Conservation (phyloP, 2,329 filamentous ascomycete genomes). For the Coniochaeta pulveracea region DNA sequence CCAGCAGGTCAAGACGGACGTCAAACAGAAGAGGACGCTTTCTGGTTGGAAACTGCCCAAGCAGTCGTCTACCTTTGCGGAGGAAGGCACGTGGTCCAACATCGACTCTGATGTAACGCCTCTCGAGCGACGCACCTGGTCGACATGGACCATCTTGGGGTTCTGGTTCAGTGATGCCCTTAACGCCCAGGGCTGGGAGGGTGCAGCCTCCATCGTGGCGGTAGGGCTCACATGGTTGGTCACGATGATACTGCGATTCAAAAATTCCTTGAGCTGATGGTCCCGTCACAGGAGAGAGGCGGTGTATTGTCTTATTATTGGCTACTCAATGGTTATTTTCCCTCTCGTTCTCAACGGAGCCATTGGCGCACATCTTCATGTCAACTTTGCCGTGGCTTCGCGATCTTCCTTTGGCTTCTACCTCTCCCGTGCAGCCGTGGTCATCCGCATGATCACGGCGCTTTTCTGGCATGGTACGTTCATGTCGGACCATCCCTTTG, state of each 20-base stretch:
- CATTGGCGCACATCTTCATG: constrained; percentile 1
- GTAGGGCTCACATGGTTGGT: neutral
- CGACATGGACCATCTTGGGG: neutral
- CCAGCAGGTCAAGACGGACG: constrained; percentile 1
- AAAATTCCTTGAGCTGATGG: neutral
- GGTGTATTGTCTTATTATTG: constrained; percentile 1
- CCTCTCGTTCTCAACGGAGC: neutral
- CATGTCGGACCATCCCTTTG: neutral
- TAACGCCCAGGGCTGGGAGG: constrained; percentile 1
- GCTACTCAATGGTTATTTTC: constrained; percentile 8
- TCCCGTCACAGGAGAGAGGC: neutral
- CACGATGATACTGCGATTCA: constrained; percentile 1
- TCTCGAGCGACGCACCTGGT: neutral
- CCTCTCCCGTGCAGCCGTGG: constrained; percentile 10
- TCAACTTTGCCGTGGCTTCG: neutral
- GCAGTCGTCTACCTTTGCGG: neutral
- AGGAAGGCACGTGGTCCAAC: neutral
- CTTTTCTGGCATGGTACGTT: constrained; percentile 19
- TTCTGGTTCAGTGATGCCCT: constrained; percentile 1
- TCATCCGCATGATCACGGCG: constrained; percentile 17
- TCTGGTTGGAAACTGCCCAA: neutral
- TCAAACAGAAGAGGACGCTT: constrained; percentile 1
- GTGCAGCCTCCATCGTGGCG: neutral
- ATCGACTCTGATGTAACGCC: constrained; percentile 1
- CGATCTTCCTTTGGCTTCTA: neutral